A percentile compares a stretch with the other conserved stretches of the same genome.
Evolutionary conservation across 208 protist species (phyloP).

Genomic region (Tetramitus jugosus): DNA sequence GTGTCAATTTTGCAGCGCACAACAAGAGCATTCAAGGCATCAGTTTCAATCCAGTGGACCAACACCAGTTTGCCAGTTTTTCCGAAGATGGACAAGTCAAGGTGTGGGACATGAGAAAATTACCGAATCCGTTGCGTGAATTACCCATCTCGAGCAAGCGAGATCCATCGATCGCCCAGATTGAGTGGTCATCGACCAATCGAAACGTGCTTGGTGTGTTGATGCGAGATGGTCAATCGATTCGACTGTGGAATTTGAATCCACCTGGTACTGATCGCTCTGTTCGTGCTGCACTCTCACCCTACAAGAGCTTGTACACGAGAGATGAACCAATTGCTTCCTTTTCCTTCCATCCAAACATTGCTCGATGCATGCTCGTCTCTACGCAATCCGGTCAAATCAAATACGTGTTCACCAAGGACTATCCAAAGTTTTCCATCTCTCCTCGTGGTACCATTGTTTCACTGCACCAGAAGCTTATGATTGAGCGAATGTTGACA

Average conservation of each 20-base stretch:
- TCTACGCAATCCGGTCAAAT: neutral
- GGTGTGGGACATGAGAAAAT: conserved; percentile 12
- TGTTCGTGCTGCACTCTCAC: too few species aligned
- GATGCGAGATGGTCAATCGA: neutral
- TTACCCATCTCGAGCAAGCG: too few species aligned
- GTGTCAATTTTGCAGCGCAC: neutral
- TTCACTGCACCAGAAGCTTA: too few species aligned
- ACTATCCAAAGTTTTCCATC: neutral
- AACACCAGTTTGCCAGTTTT: neutral
- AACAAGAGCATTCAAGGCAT: neutral
- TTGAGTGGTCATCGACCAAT: neutral
- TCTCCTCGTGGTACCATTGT: neutral
- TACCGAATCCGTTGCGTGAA: too few species aligned
- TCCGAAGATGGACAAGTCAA: neutral
- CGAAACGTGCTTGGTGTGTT: conserved; percentile 2
- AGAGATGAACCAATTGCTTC: neutral
- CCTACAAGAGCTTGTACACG: neutral
- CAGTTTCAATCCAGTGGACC: neutral
- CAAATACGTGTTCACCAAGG: neutral
- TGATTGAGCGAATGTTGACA: neutral
- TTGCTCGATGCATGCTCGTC: neutral
- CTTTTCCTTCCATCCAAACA: conserved; percentile 17
- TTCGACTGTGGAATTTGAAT: too few species aligned
- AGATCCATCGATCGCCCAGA: neutral
- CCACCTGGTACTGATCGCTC: too few species aligned